Percentiles rank a stretch among this genome's conserved stretches.
Conservation (phyloP, 352 stramenopile species). For the Phytopythium kandeliae region DNA sequence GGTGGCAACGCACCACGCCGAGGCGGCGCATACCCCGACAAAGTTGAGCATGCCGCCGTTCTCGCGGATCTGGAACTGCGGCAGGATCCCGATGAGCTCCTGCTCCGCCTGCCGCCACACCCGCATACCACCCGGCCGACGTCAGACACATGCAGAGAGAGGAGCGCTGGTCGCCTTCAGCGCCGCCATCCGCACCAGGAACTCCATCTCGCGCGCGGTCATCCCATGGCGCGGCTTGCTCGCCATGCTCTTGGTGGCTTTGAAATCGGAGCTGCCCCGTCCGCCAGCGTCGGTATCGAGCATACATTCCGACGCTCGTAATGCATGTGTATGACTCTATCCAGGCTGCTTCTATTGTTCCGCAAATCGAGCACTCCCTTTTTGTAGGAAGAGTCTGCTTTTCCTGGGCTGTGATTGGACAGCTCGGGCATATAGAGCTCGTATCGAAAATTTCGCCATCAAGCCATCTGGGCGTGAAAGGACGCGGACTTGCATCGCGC, state of each 20-base stretch:
- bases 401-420: no score
- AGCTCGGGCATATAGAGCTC: no score
- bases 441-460: no score
- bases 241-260: conserved; percentile 16
- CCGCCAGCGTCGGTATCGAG: no score
- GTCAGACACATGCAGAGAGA: not conserved
- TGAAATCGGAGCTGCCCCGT: no score
- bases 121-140: not conserved
- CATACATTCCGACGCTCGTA: no score
- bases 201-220: conserved; percentile 72
- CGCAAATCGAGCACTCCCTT: no score
- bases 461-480: no score
- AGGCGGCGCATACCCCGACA: conserved; percentile 37
- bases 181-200: conserved; percentile 36
- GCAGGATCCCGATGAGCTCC: conserved; percentile 82
- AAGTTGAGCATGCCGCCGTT: conserved; percentile 78
- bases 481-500: no score
- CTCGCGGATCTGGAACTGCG: conserved; percentile 78
- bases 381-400: no score
- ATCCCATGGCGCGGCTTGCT: conserved; percentile 19
- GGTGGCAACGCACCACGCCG: not conserved
- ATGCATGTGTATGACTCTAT: no score
- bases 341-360: no score
- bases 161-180: not conserved
- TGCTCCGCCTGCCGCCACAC: conserved; percentile 59